A percentile compares a stretch with the other conserved stretches of the same genome.
Conservation (phyloP, 495 filamentous ascomycete genomes). For the Chaetomium tenue region DNA sequence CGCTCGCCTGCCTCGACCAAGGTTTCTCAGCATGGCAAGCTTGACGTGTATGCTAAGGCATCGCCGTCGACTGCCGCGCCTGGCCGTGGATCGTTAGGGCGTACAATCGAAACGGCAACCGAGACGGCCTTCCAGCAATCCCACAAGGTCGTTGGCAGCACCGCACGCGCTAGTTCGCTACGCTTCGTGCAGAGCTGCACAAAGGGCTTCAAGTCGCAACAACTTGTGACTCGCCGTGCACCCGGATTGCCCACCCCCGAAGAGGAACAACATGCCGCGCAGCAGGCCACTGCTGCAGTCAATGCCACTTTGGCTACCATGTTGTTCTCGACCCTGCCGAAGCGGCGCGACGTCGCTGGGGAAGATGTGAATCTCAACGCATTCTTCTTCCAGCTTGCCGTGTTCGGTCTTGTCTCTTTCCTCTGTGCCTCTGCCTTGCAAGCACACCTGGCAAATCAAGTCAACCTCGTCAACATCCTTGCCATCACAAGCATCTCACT, state of each 20-base stretch:
- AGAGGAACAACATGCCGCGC: slow-evolving; percentile 1
- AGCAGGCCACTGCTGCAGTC: slow-evolving; percentile 11
- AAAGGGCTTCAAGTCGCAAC: background rate
- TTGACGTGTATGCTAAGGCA: background rate
- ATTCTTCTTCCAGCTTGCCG: slow-evolving; percentile 32
- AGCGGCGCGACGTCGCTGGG: slow-evolving; percentile 23
- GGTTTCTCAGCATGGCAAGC: background rate
- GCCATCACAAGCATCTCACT: slow-evolving; percentile 27
- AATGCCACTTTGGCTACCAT: slow-evolving; percentile 19
- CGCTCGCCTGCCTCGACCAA: background rate
- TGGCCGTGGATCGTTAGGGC: background rate
- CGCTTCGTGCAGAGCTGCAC: background rate
- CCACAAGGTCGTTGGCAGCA: background rate
- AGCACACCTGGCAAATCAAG: slow-evolving; percentile 20
- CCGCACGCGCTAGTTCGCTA: background rate
- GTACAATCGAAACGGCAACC: background rate
- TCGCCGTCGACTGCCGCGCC: background rate
- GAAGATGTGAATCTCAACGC: slow-evolving; percentile 13
- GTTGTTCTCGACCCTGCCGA: slow-evolving; percentile 28
- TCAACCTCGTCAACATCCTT: slow-evolving; percentile 24
- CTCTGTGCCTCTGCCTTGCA: slow-evolving; percentile 27
- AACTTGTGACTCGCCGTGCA: slow-evolving; percentile 1
- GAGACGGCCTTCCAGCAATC: background rate
- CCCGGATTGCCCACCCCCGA: background rate
- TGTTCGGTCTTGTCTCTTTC: slow-evolving; percentile 37